Conservation (phyloP, 768 basidiomycete species). For the Auricularia sp. region DNA sequence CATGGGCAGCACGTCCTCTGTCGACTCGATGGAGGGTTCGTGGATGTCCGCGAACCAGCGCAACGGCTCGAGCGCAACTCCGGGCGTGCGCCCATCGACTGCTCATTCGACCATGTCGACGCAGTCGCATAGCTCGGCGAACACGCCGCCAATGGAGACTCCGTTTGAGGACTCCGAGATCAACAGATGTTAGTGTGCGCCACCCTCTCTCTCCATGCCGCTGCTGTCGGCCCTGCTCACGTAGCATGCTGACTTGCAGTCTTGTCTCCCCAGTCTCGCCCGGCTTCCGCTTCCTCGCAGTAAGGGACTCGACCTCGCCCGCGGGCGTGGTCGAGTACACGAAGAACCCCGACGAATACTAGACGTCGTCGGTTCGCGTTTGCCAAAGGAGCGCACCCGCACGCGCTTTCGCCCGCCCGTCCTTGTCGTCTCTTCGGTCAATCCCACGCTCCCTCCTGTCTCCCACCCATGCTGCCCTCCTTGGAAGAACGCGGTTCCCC, state of each 20-base stretch:
- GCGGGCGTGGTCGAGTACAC: neutral
- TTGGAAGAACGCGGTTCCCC: no score
- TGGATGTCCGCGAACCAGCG: neutral
- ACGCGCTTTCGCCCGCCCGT: neutral
- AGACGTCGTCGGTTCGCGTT: neutral
- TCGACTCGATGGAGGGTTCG: slow-evolving; percentile 6
- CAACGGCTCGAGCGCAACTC: neutral
- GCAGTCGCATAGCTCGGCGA: slow-evolving; percentile 67
- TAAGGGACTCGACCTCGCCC: slow-evolving; percentile 2
- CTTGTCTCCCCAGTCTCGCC: slow-evolving; percentile 9
- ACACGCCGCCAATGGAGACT: slow-evolving; percentile 51
- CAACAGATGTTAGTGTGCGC: slow-evolving; percentile 64
- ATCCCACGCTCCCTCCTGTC: neutral
- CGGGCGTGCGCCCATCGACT: slow-evolving; percentile 57
- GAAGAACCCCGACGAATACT: slow-evolving; percentile 1
- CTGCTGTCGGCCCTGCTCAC: slow-evolving; percentile 7
- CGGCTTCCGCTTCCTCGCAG: slow-evolving; percentile 9
- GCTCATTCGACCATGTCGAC: slow-evolving; percentile 69
- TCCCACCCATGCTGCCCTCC: neutral
- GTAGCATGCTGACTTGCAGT: slow-evolving; percentile 7
- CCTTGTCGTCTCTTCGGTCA: neutral
- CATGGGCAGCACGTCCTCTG: neutral
- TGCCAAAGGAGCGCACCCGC: neutral
- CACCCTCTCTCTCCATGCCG: neutral
- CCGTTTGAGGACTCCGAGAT: slow-evolving; percentile 49